A percentile compares a stretch with the other conserved stretches of the same genome.
phyloP scores from a whole-genome alignment of 2,329 filamentous ascomycete species.

The Aspergillus carbonarius region DNA sequence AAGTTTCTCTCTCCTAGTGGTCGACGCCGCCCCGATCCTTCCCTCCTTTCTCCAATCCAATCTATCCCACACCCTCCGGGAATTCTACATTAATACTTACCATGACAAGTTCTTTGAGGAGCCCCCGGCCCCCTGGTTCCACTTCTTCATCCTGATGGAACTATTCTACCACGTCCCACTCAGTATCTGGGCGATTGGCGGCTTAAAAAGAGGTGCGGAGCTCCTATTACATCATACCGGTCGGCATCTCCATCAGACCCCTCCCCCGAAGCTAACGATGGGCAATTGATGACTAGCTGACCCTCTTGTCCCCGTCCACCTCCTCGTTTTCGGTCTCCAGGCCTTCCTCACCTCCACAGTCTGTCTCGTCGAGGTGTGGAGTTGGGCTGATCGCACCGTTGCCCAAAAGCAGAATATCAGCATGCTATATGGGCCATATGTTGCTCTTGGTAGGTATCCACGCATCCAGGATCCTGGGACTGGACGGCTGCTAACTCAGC shows the following conservation, averaged over 20 bases:
- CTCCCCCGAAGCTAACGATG: not conserved
- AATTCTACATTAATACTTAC: slow-evolving; percentile 61
- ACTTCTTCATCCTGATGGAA: slow-evolving; percentile 58
- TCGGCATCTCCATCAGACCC: not conserved
- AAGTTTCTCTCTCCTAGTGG: slow-evolving; percentile 41
- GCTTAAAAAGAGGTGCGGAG: slow-evolving; percentile 50
- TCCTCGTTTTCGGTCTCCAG: slow-evolving; percentile 61
- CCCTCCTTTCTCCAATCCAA: slow-evolving; percentile 51
- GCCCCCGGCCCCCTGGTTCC: slow-evolving; percentile 59
- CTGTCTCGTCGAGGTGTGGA: slow-evolving; percentile 61
- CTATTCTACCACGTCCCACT: slow-evolving; percentile 61
- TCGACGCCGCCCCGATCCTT: slow-evolving; percentile 62
- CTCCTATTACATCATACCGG: slow-evolving; percentile 1
- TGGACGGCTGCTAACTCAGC: not conserved
- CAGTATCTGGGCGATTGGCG: slow-evolving; percentile 60
- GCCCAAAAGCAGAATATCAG: slow-evolving; percentile 52
- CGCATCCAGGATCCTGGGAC: not conserved
- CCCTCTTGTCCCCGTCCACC: slow-evolving; percentile 57
- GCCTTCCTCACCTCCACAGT: slow-evolving; percentile 62
- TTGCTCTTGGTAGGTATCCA: slow-evolving; percentile 52
- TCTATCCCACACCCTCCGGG: slow-evolving; percentile 52
- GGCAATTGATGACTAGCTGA: slow-evolving; percentile 45
- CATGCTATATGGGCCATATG: slow-evolving; percentile 58
- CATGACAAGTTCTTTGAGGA: slow-evolving; percentile 63
- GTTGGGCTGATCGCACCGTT: slow-evolving; percentile 51